A percentile compares a stretch with the other conserved stretches of the same genome.
Conservation (phyloP, 2,329 filamentous ascomycete species). For the Aspergillus japonicus region DNA sequence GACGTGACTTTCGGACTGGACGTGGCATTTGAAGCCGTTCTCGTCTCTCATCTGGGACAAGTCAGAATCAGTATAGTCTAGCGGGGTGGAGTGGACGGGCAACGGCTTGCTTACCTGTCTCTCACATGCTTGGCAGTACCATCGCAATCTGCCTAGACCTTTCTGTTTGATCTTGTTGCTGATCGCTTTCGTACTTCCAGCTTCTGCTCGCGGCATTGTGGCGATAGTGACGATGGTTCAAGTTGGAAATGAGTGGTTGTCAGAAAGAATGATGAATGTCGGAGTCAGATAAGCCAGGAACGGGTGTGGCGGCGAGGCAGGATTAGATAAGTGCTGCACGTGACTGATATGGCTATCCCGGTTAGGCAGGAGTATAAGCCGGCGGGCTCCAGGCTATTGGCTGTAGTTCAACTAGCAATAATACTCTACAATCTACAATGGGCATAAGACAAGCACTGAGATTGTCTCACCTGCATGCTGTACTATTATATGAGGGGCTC, state of each 20-base stretch:
- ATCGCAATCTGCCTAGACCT: constrained; percentile 72
- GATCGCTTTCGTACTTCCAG: constrained; percentile 85
- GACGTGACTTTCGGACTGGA: constrained; percentile 79
- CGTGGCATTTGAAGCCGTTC: constrained; percentile 88
- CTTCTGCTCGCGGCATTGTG: constrained; percentile 88
- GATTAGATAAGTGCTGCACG: neutral
- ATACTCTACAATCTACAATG: neutral
- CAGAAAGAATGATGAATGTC: neutral
- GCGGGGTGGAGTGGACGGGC: neutral
- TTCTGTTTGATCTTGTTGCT: constrained; percentile 83
- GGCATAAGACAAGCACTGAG: neutral
- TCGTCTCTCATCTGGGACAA: constrained; percentile 65
- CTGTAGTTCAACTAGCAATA: too few relatives aligned
- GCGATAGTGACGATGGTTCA: neutral
- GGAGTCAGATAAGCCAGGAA: neutral
- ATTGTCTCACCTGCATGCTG: neutral
- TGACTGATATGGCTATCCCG: too few relatives aligned
- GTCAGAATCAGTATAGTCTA: neutral
- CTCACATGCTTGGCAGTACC: constrained; percentile 86
- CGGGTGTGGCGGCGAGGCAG: neutral
- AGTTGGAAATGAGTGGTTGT: too few relatives aligned
- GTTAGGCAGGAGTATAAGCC: too few relatives aligned
- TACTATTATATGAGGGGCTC: neutral
- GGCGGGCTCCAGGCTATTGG: too few relatives aligned
- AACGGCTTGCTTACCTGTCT: constrained; percentile 47